Conservation (phyloP, 2,329 filamentous ascomycete genomes). For the Aureobasidium pullulans region DNA sequence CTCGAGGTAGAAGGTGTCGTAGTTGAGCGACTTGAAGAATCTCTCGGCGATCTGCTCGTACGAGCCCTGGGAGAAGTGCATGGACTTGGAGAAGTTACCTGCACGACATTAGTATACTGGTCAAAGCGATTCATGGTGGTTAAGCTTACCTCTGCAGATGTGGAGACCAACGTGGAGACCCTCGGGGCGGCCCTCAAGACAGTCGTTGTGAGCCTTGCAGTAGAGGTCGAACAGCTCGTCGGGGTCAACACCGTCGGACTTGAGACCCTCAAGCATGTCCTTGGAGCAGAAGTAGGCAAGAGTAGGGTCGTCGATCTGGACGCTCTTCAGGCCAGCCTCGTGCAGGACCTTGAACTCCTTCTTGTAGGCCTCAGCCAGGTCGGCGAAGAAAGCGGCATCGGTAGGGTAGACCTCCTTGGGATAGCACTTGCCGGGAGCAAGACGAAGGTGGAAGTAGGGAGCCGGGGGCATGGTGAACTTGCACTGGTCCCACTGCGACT, state of each 20-base stretch:
- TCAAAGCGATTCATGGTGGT: background rate
- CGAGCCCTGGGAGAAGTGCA: slow-evolving; percentile 32
- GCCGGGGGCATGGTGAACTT: slow-evolving; percentile 34
- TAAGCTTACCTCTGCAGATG: slow-evolving; percentile 29
- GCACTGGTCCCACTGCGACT: slow-evolving; percentile 28
- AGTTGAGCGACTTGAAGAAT: slow-evolving; percentile 32
- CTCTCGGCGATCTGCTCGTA: slow-evolving; percentile 32
- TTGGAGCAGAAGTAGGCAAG: slow-evolving; percentile 32
- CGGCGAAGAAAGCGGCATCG: slow-evolving; percentile 30
- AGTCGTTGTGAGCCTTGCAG: slow-evolving; percentile 31
- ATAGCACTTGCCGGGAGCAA: slow-evolving; percentile 31
- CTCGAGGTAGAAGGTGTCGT: slow-evolving; percentile 34
- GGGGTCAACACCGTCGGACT: slow-evolving; percentile 29
- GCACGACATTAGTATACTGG: background rate
- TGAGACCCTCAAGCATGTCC: slow-evolving; percentile 29
- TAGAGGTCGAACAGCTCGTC: slow-evolving; percentile 31
- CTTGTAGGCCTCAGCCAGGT: slow-evolving; percentile 28
- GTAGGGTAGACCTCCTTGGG: slow-evolving; percentile 26
- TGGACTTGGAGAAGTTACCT: slow-evolving; percentile 33
- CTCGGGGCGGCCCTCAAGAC: slow-evolving; percentile 27
- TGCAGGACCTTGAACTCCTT: slow-evolving; percentile 31
- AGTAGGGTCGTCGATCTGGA: slow-evolving; percentile 34
- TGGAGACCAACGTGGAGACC: slow-evolving; percentile 32
- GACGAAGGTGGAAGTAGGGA: slow-evolving; percentile 30
- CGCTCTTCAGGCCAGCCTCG: slow-evolving; percentile 27